These are phyloP conservation scores for Tetrahymena malaccensis DNA, from an alignment of 73 alveolate species.

Conservation along the genomic window DNA sequence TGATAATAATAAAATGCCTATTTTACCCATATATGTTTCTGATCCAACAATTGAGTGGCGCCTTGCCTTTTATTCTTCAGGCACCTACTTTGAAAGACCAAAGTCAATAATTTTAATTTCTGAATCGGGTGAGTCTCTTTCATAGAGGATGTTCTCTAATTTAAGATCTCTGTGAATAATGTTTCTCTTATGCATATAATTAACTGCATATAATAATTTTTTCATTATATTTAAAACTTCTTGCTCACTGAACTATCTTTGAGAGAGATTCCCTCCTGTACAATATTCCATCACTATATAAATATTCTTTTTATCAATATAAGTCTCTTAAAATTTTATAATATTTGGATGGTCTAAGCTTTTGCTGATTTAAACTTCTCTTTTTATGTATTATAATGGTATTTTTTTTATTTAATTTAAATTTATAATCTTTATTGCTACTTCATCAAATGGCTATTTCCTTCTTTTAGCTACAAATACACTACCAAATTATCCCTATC, in stretches of 20 bases:
- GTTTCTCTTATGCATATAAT: constrained; percentile 54
- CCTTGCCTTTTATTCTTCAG: neutral
- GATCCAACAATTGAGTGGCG: neutral
- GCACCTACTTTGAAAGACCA: constrained; percentile 53
- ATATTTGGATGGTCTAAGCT: constrained; percentile 50
- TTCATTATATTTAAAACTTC: constrained; percentile 56
- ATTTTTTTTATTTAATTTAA: neutral
- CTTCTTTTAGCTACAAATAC: neutral
- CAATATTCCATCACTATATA: constrained; percentile 63
- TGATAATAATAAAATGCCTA: no score
- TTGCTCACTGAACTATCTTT: constrained; percentile 32
- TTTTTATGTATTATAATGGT: neutral
- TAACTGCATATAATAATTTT: constrained; percentile 51
- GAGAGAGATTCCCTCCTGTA: constrained; percentile 51
- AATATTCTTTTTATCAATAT: constrained; percentile 46
- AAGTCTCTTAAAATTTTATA: constrained; percentile 53
- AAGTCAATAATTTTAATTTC: constrained; percentile 80
- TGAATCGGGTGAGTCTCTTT: constrained; percentile 49
- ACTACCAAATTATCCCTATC: constrained; percentile 8
- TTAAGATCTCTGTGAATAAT: constrained; percentile 71
- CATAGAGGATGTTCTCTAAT: constrained; percentile 65
- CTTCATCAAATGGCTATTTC: neutral
- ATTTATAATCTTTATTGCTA: neutral
- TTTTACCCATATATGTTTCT: neutral
- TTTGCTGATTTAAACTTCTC: constrained; percentile 4